Evolutionary conservation across 2,329 filamentous ascomycete species (phyloP), one percentile per base, ranked within the genome.

Genomic region (Pseudogymnoascus sp.): DNA sequence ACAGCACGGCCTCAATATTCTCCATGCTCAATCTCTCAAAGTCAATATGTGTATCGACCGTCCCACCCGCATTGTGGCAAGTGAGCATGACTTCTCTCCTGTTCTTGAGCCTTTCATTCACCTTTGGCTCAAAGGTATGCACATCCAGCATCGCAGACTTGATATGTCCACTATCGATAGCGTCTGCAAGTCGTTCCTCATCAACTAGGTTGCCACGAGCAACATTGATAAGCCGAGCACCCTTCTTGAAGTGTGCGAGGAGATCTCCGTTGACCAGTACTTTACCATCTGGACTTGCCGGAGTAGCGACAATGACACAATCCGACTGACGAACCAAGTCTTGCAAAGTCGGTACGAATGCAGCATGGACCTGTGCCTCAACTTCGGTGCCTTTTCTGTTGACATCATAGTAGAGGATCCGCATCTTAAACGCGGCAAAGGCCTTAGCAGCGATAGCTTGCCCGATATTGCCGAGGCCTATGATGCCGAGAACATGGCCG

Each of bases 391-490:
- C 44, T 69, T 84, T 82, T 5, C 78, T 69, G 23, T 77, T 74
- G 0, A 87, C 74, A 71, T 90, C 87, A 70, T 82, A 78, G 71
- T 89, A 90, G 64, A 80, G 75, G 36, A 91, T 81, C 40, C 79
- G 75, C 88, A 91, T 91, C 42, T 83, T 85, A 67, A 90, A 87
- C 0, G 82, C 83, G 0, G 78, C 68, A 26, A 75, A 72, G 0
- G 81, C 83, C 68, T 87, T 88, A 59, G 81, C 72, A 0, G 85
- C 88, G 19, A 91, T 80, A 36, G 78, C 78, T 67, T 82, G 82
- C 2, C 86, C 85, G 65, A 88, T 86, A 65, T 87, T 85, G 2
- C 88, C 88, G 2, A 91, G 78, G 0, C 89, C 89, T 26, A 92
- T 81, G 28, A 91, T 80, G 0, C 87, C 89, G 0, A 91, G 78